phyloP scores from a whole-genome alignment of 768 basidiomycete species.

The Russula vinacea region DNA sequence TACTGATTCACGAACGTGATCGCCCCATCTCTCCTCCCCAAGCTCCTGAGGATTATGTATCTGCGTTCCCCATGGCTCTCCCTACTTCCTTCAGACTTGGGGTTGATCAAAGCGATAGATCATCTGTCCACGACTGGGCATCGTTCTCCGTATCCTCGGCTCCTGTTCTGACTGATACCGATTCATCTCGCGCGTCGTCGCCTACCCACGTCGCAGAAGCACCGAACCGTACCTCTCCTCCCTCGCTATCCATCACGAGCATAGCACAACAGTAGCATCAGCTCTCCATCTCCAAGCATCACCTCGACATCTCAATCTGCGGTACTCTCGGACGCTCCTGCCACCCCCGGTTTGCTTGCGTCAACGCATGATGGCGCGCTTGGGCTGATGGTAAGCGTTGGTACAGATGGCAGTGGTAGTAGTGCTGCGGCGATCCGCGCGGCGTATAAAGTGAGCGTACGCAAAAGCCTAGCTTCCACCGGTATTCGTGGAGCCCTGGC shows the following conservation, averaged over 20 bases:
- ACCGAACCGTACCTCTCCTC: conserved; percentile 17
- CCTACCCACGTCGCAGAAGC: conserved; percentile 28
- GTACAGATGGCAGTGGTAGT: conserved; percentile 28
- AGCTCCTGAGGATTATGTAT: conserved; percentile 46
- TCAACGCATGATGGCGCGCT: conserved; percentile 25
- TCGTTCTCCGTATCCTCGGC: conserved; percentile 18
- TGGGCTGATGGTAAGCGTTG: conserved; percentile 20
- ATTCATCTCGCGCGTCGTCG: conserved; percentile 30
- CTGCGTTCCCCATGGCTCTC: conserved; percentile 56
- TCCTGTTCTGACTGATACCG: conserved; percentile 26
- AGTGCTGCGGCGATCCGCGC: conserved; percentile 48
- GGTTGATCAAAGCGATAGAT: conserved; percentile 33
- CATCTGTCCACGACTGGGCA: conserved; percentile 29
- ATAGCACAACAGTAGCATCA: conserved; percentile 7
- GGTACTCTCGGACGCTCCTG: conserved; percentile 21
- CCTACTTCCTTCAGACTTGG: conserved; percentile 40
- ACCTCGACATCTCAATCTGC: conserved; percentile 16
- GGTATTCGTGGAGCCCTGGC: conserved; percentile 49
- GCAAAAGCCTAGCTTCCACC: conserved; percentile 47
- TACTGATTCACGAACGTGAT: conserved; percentile 17
- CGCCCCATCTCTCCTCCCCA: conserved; percentile 34
- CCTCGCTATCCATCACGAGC: conserved; percentile 25
- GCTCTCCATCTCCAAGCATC: conserved; percentile 19
- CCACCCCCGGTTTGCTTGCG: conserved; percentile 13
- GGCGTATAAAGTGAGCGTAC: conserved; percentile 49